phyloP scores from a whole-genome alignment of 805 yeast genomes.

The Teunomyces barrocoloradensis region DNA sequence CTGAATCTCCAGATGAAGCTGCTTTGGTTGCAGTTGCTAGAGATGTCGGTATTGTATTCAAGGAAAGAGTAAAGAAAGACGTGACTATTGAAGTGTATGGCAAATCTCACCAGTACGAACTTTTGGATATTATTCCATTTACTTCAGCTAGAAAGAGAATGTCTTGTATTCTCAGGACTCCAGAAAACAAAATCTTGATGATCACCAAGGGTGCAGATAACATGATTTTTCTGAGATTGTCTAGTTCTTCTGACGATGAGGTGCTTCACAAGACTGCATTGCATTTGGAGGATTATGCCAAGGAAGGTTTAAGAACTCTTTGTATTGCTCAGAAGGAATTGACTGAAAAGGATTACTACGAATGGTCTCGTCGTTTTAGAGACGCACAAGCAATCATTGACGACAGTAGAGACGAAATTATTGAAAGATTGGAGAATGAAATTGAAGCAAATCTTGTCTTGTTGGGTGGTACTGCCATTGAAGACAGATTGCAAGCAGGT shows the following conservation, averaged over 20 bases:
- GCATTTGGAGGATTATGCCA: constrained; percentile 67
- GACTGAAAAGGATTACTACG: constrained; percentile 40
- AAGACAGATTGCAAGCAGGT: constrained; percentile 81
- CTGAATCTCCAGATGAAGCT: constrained; percentile 83
- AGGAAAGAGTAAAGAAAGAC: constrained; percentile 50
- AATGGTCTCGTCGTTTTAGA: constrained; percentile 56
- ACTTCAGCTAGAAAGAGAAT: constrained; percentile 73
- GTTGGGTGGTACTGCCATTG: constrained; percentile 84
- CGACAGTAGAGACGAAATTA: constrained; percentile 53
- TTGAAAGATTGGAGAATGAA: constrained; percentile 55
- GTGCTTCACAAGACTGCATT: constrained; percentile 56
- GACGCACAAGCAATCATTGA: constrained; percentile 57
- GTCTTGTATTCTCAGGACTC: constrained; percentile 61
- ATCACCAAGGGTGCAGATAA: constrained; percentile 76
- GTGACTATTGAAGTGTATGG: constrained; percentile 48
- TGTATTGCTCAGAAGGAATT: constrained; percentile 63
- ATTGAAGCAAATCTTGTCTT: constrained; percentile 63
- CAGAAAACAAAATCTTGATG: constrained; percentile 43
- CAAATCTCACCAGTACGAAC: constrained; percentile 39
- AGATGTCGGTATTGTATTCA: constrained; percentile 66
- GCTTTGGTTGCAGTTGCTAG: constrained; percentile 77
- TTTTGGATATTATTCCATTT: constrained; percentile 60
- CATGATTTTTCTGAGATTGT: constrained; percentile 52
- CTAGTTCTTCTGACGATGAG: constrained; percentile 31
- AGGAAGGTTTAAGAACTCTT: constrained; percentile 75